phyloP scores from a whole-genome alignment of 2,329 filamentous ascomycete species.

The Botryosphaeria dothidea region DNA sequence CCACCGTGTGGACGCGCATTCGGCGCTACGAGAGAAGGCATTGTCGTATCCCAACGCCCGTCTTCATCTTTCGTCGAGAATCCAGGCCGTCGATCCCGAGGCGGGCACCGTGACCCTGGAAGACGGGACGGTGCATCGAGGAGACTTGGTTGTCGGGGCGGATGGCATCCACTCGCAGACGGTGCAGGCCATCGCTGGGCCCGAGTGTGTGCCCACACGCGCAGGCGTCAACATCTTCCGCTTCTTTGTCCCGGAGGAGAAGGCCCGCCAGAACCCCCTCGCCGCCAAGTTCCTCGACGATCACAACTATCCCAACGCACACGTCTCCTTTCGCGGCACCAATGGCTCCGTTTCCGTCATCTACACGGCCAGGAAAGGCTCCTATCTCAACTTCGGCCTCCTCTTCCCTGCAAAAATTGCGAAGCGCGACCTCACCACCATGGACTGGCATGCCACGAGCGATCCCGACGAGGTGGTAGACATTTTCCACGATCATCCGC shows the following conservation, averaged over 20 bases:
- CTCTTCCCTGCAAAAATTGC: not conserved
- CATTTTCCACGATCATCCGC: slow-evolving; percentile 4
- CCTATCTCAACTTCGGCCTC: slow-evolving; percentile 12
- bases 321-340: not conserved
- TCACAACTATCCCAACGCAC: not conserved
- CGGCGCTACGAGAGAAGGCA: not conserved
- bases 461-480: slow-evolving; percentile 5
- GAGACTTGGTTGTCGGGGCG: slow-evolving; percentile 3
- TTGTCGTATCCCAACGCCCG: slow-evolving; percentile 5
- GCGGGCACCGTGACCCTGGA: slow-evolving; percentile 3
- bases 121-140: not conserved
- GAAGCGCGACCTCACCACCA: slow-evolving; percentile 3
- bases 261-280: not conserved
- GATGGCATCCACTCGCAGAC: slow-evolving; percentile 15
- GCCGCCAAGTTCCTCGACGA: slow-evolving; percentile 4
- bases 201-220: slow-evolving; percentile 3
- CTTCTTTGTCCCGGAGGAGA: slow-evolving; percentile 1
- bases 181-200: slow-evolving; percentile 6
- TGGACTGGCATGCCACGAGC: slow-evolving; percentile 11
- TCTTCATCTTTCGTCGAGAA: slow-evolving; percentile 1
- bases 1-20: slow-evolving; percentile 9
- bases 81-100: slow-evolving; percentile 1
- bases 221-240: slow-evolving; percentile 12
- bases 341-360: slow-evolving; percentile 6
- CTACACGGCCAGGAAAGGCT: slow-evolving; percentile 2